These are phyloP conservation scores for Chlamydomonas eustigma DNA, from an alignment of 139 green algal genomes.

Conservation along the genomic window DNA sequence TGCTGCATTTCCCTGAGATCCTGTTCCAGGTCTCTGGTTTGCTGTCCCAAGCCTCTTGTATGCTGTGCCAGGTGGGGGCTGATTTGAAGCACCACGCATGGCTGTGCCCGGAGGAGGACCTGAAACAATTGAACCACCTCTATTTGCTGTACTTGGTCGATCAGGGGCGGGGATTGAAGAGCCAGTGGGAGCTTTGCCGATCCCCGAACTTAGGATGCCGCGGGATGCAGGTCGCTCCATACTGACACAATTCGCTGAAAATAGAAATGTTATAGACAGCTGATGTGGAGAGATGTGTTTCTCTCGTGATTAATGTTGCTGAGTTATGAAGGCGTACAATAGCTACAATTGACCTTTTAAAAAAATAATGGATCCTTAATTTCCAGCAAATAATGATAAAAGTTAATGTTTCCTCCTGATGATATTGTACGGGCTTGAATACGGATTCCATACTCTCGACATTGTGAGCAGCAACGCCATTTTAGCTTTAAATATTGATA, in stretches of 20 bases:
- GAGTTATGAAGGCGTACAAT: no score
- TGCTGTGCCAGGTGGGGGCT: conserved; percentile 29
- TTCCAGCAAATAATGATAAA: no score
- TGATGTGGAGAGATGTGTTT: no score
- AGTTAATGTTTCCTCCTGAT: no score
- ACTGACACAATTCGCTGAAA: neutral
- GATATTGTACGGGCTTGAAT: no score
- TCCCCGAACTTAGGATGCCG: conserved; percentile 7
- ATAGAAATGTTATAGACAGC: no score
- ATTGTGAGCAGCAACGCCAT: no score
- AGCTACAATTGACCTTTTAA: no score
- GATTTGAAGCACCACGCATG: conserved; percentile 8
- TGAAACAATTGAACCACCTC: conserved; percentile 4
- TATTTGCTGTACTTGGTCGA: conserved; percentile 15
- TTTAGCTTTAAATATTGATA: no score
- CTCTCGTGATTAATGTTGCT: no score
- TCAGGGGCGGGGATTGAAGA: conserved; percentile 20
- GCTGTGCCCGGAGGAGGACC: conserved; percentile 19
- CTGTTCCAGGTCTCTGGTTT: conserved; percentile 29
- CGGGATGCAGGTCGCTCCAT: conserved; percentile 38
- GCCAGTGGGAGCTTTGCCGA: conserved; percentile 33
- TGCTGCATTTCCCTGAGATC: conserved; percentile 9
- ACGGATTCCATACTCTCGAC: no score
- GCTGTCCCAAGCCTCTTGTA: conserved; percentile 42
- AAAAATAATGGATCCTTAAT: no score